Evolutionary conservation across 495 filamentous ascomycete species (phyloP), one percentile per base, ranked within the genome.

Genomic region (Pyrenopolyporus hunteri): DNA sequence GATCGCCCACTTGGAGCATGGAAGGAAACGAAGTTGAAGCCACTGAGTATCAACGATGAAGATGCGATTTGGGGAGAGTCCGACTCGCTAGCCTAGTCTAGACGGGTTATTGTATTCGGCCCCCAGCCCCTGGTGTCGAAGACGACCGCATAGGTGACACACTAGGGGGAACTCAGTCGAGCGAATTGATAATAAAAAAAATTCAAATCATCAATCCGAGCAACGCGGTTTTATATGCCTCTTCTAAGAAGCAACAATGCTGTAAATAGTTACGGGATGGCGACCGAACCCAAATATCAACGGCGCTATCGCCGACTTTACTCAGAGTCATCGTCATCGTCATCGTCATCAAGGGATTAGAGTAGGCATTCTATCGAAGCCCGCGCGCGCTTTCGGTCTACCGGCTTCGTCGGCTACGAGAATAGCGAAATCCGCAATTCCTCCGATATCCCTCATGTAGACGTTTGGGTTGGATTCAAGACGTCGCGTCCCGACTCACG

Each of bases 341-440:
- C n/a, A n/a, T n/a, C n/a, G n/a, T n/a, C n/a, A n/a, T n/a, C n/a
- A n/a, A n/a, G n/a, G n/a, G n/a, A n/a, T n/a, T n/a, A n/a, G n/a
- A n/a, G n/a, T n/a, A n/a, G n/a, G n/a, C n/a, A n/a, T n/a, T n/a
- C n/a, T n/a, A n/a, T n/a, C n/a, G n/a, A n/a, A n/a, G n/a, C n/a
- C n/a, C n/a, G n/a, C n/a, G n/a, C n/a, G n/a, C 42, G 31, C 13
- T 26, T 25, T 47, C 37, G 28, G 54, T 50, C 48, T 36, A 6
- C 39, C 62, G 56, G 56, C 45, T 52, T 46, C 25, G 25, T 56
- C 62, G 56, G 62, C 22, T 51, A 39, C 47, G 6, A 28, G 10
- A 13, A 43, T 44, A 43, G 39, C 32, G 31, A 50, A 39, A 29
- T 4, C 35, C 2, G 22, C n/a, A n/a, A n/a, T 35, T 29, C 20